These are phyloP conservation scores for Kodamaea ohmeri DNA, from an alignment of 1,139 yeast genomes.

Conservation along the genomic window DNA sequence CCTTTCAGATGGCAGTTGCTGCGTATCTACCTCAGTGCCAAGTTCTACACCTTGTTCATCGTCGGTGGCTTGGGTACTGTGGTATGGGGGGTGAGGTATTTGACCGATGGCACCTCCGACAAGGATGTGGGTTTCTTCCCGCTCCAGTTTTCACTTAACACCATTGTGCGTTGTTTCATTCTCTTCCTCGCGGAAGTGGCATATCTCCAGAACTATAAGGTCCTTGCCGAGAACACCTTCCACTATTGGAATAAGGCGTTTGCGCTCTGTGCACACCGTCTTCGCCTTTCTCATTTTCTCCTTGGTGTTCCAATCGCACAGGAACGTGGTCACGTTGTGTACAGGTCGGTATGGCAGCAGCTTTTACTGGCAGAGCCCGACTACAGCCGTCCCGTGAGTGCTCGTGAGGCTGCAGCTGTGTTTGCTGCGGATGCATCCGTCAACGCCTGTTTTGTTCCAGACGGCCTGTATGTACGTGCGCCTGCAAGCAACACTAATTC, in stretches of 20 bases:
- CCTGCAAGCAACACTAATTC: slow-evolving; percentile 81
- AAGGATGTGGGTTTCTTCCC: slow-evolving; percentile 26
- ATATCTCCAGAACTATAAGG: slow-evolving; percentile 10
- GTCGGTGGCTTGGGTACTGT: slow-evolving; percentile 71
- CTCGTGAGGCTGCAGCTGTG: slow-evolving; percentile 41
- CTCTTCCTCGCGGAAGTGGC: neutral
- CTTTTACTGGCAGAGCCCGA: slow-evolving; percentile 50
- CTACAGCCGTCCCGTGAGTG: slow-evolving; percentile 55
- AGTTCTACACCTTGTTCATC: slow-evolving; percentile 74
- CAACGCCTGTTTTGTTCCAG: slow-evolving; percentile 61
- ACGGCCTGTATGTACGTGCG: slow-evolving; percentile 81
- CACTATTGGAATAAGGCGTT: slow-evolving; percentile 66
- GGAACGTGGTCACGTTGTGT: slow-evolving; percentile 71
- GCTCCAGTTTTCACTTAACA: slow-evolving; percentile 14
- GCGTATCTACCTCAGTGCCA: slow-evolving; percentile 70
- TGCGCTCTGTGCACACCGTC: slow-evolving; percentile 49
- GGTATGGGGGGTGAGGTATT: slow-evolving; percentile 49
- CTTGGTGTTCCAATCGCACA: slow-evolving; percentile 64
- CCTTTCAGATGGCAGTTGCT: slow-evolving; percentile 71
- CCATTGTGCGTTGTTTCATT: neutral
- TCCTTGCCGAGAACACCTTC: slow-evolving; percentile 37
- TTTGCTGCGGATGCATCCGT: slow-evolving; percentile 42
- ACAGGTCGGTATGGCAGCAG: slow-evolving; percentile 49
- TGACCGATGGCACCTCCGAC: neutral
- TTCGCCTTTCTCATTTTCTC: slow-evolving; percentile 78